Evolutionary conservation across 2,329 filamentous ascomycete species (phyloP).

Genomic region (Botrytis pseudocinerea): DNA sequence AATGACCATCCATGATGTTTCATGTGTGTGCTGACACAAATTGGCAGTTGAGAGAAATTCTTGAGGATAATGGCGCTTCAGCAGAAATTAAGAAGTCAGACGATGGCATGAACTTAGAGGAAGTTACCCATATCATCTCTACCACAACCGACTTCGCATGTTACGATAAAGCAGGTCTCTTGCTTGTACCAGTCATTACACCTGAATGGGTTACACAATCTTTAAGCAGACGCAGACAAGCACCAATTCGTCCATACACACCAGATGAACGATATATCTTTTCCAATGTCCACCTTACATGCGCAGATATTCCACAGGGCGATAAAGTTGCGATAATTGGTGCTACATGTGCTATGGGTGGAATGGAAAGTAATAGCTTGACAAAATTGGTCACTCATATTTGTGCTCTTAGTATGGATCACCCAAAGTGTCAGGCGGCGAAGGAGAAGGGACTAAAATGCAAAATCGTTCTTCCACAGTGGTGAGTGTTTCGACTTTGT

Average conservation of each 20-base stretch:
- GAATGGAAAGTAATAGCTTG: constrained; percentile 71
- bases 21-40: neutral
- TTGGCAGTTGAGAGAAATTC: constrained; percentile 31
- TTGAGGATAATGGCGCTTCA: constrained; percentile 42
- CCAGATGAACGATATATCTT: constrained; percentile 92
- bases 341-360: constrained; percentile 85
- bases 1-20: neutral
- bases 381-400: constrained; percentile 82
- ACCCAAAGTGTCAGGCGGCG: constrained; percentile 68
- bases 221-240: constrained; percentile 66
- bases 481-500: constrained; percentile 51
- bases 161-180: constrained; percentile 71
- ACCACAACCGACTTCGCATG: constrained; percentile 89
- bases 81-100: constrained; percentile 45
- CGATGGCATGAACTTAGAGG: constrained; percentile 43
- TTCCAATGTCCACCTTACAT: constrained; percentile 78
- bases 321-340: constrained; percentile 93
- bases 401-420: constrained; percentile 75
- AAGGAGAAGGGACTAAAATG: constrained; percentile 64
- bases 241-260: constrained; percentile 79
- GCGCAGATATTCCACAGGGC: constrained; percentile 77
- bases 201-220: constrained; percentile 77
- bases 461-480: constrained; percentile 90
- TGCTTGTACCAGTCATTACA: constrained; percentile 82
- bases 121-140: constrained; percentile 67